Conservation (phyloP, 352 stramenopile genomes). For the Hyaloperonospora arabidopsidis region DNA sequence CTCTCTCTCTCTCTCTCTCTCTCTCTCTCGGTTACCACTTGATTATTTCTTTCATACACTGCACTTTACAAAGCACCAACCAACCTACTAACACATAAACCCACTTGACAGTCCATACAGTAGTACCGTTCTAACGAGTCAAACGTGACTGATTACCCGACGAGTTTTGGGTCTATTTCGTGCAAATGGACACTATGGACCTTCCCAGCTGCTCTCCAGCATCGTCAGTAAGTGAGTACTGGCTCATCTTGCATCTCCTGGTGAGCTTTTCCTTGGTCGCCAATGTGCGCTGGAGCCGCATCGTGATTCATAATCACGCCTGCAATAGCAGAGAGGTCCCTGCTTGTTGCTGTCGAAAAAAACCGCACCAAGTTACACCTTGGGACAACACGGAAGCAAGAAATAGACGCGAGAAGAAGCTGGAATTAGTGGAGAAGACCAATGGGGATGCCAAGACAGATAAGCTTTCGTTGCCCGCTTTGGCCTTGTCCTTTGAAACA, state of each 20-base stretch:
- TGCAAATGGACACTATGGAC: no score
- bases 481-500: slow-evolving; percentile 6
- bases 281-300: slow-evolving; percentile 35
- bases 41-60: no score
- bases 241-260: slow-evolving; percentile 33
- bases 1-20: no score
- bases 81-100: no score
- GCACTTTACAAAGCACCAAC: no score
- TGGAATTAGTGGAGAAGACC: slow-evolving; percentile 3
- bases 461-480: slow-evolving; percentile 9
- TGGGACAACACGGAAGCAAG: slow-evolving; percentile 3
- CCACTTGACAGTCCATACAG: no score
- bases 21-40: no score
- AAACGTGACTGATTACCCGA: no score
- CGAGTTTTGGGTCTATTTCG: no score
- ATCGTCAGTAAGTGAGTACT: slow-evolving; percentile 13
- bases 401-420: slow-evolving; percentile 5
- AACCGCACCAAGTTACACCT: slow-evolving; percentile 12
- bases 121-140: no score
- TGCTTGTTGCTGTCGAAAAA: slow-evolving; percentile 8
- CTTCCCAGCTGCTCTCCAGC: no score
- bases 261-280: slow-evolving; percentile 39
- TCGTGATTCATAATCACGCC: slow-evolving; percentile 25
- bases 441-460: slow-evolving; percentile 10
- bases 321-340: slow-evolving; percentile 16